Evolutionary conservation across 2,329 filamentous ascomycete species (phyloP).

Genomic region (Fusarium secorum): DNA sequence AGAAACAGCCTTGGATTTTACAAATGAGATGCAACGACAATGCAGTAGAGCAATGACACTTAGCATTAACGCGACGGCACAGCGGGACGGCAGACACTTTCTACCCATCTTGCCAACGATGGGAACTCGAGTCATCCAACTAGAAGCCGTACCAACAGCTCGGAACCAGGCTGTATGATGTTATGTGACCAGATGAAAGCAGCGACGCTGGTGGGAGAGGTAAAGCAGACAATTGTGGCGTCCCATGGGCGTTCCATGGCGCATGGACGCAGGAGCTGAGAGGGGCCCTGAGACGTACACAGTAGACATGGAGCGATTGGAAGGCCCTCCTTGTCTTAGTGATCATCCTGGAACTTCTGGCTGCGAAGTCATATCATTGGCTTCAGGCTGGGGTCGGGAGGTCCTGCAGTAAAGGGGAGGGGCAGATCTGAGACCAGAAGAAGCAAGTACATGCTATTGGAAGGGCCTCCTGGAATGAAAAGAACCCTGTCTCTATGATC

Average conservation of each 20-base stretch:
- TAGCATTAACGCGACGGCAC: neutral
- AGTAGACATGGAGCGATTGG: neutral
- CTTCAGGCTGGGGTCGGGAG: neutral
- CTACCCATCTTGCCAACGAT: constrained; percentile 13
- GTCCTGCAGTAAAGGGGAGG: constrained; percentile 1
- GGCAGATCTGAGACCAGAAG: constrained; percentile 6
- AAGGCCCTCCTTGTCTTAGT: neutral
- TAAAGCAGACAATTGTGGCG: constrained; percentile 22
- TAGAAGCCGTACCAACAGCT: constrained; percentile 25
- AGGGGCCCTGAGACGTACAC: neutral
- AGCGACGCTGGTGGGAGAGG: constrained; percentile 6
- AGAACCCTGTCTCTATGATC: neutral
- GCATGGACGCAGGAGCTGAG: constrained; percentile 11
- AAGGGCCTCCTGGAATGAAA: constrained; percentile 16
- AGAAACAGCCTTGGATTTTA: neutral
- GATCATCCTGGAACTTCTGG: neutral
- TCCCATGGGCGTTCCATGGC: constrained; percentile 12
- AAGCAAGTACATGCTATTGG: constrained; percentile 10
- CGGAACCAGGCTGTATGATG: constrained; percentile 22
- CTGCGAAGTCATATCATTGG: neutral
- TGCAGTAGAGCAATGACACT: neutral
- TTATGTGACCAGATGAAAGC: constrained; percentile 17
- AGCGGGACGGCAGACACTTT: constrained; percentile 13
- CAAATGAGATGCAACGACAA: neutral
- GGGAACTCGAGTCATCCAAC: constrained; percentile 10